Evolutionary conservation across 148 eudicot genomes (phyloP), one percentile per base, ranked within the genome.

Genomic region (Diospyros kaki): DNA sequence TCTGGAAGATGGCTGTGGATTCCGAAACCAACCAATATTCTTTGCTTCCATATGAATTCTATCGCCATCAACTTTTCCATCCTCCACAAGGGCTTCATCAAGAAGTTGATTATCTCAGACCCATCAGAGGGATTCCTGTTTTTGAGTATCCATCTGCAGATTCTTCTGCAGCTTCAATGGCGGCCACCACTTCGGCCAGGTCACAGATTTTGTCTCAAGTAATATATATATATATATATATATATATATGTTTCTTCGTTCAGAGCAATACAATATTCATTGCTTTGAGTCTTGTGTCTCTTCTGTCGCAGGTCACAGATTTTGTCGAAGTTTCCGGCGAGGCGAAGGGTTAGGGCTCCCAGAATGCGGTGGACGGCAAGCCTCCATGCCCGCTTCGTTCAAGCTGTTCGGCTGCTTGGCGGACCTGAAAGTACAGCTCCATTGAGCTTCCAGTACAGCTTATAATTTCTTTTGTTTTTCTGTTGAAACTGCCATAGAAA

Each of bases 291-390:
- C 28, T 28, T 28, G 28, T 28, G 28, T 28, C 28, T 28, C 28
- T 28, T 28, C 28, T 28, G 28, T 28, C 28, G 28, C 28, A 66
- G 65, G 51, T 85, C 93, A 72, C 74, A 90, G 71, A 81, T 86
- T 44, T 45, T 93, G 18, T 86, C 94, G 14, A 70, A 91, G 84
- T 88, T 93, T 78, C 93, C 98, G 68, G 79, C 82, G 0, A 93
- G 71, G 76, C 76, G 94, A 5, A 84, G 84, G 60, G 81, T 83
- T 78, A 80, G 94, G 73, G 94, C 91, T 45, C 91, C 94, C 1
- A 76, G 94, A 69, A 90, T 90, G 94, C 82, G 91, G 8, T 90
- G 94, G 94, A 90, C 91, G 12, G 81, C 87, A 0, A 84, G 88
- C 7, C 89, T 90, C 14, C 94, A 90, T 48, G 88, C 91, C 4